These are phyloP conservation scores for Myrmaecium sp. DNA, from an alignment of 2,329 filamentous ascomycete genomes.

Conservation along the genomic window DNA sequence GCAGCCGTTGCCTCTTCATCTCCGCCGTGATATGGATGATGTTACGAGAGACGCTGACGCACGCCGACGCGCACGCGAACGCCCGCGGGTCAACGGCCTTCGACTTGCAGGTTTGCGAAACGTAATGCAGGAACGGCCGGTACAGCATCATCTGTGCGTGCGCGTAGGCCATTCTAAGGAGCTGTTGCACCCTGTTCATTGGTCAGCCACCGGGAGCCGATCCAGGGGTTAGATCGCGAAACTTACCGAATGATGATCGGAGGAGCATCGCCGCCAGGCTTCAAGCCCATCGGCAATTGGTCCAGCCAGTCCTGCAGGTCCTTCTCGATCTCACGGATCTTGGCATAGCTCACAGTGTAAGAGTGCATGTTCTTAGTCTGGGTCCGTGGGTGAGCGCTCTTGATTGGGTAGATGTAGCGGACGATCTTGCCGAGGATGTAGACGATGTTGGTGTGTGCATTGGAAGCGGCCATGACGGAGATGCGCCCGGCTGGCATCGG, in stretches of 20 bases:
- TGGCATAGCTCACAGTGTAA: constrained; percentile 46
- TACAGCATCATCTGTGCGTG: constrained; percentile 74
- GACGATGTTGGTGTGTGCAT: constrained; percentile 41
- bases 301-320: constrained; percentile 48
- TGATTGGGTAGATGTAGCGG: constrained; percentile 46
- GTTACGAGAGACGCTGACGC: constrained; percentile 49
- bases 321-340: constrained; percentile 46
- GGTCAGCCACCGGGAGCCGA: constrained; percentile 3
- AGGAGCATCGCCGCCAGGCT: constrained; percentile 60
- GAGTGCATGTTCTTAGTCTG: constrained; percentile 15
- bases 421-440: constrained; percentile 44
- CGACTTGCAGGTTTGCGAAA: constrained; percentile 40
- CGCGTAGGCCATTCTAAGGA: constrained; percentile 63
- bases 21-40: constrained; percentile 67
- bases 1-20: constrained; percentile 55
- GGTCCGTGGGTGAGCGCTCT: constrained; percentile 27
- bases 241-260: constrained; percentile 60
- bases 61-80: constrained; percentile 56
- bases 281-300: constrained; percentile 55
- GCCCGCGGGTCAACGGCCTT: constrained; percentile 53
- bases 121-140: constrained; percentile 68
- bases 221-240: constrained; percentile 2
- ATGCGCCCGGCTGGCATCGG: constrained; percentile 38
- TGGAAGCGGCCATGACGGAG: constrained; percentile 41
- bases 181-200: constrained; percentile 42